Percentiles rank a stretch among this genome's conserved stretches.
phyloP scores from a whole-genome alignment of 768 basidiomycete species.

The Daedaleopsis sinensis region DNA sequence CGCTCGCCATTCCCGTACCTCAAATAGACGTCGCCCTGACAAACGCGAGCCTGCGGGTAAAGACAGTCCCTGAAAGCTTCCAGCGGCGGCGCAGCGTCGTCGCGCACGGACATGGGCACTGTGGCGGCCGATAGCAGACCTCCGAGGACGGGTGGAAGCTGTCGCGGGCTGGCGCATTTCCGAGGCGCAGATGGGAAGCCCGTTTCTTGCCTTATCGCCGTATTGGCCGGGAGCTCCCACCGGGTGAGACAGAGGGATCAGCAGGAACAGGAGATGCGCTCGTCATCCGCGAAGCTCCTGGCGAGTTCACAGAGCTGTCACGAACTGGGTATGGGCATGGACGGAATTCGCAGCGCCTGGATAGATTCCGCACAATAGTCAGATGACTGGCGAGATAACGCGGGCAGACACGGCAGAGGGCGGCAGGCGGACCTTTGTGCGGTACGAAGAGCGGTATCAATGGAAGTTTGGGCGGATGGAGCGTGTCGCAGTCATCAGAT shows the following conservation, averaged over 20 bases:
- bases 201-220: constrained; percentile 17
- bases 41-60: background rate
- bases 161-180: background rate
- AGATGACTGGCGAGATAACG: constrained; percentile 34
- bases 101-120: background rate
- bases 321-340: constrained; percentile 1
- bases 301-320: constrained; percentile 11
- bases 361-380: constrained; percentile 17
- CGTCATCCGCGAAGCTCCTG: constrained; percentile 23
- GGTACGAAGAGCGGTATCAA: constrained; percentile 28
- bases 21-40: constrained; percentile 11
- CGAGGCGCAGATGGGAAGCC: background rate
- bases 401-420: constrained; percentile 20
- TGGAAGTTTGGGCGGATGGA: constrained; percentile 24
- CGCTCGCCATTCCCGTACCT: constrained; percentile 6
- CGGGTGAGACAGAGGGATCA: background rate
- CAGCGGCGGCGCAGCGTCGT: background rate
- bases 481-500: constrained; percentile 30
- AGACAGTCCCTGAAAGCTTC: background rate
- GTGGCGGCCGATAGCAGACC: background rate
- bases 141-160: background rate
- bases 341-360: constrained; percentile 3
- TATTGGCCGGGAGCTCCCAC: constrained; percentile 7
- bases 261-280: constrained; percentile 3
- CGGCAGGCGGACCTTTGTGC: constrained; percentile 24